Evolutionary conservation across 805 yeast genomes (phyloP), one percentile per base, ranked within the genome.

Genomic region (Sungouiozyma ichnusensis): DNA sequence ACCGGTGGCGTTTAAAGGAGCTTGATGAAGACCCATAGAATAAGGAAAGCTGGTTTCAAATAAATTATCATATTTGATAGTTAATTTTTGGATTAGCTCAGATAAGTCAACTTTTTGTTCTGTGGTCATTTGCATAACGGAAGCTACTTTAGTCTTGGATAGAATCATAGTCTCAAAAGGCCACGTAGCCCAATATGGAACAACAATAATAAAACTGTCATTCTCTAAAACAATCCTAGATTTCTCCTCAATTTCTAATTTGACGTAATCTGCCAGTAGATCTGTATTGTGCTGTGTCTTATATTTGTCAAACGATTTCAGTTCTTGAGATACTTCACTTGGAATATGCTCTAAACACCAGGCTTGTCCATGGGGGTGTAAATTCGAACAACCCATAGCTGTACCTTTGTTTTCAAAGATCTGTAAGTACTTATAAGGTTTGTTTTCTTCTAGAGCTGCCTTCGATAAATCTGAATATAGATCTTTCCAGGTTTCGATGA

Each of bases 131-230:
- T 72, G 71, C 34, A 61, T 63, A 13, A 79, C 56, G 11, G 77
- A 72, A 18, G 71, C 60, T 40, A 77, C 62, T 44, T 77, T 79
- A 13, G 64, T 58, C 52, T 76, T 76, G n/a, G 85, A 57, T 4
- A 81, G 60, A 29, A 81, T 63, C 63, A 81, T 62, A 4, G 85
- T 76, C 61, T 81, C 87, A 56, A 80, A 81, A 14, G 90, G 90
- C 88, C 88, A 81, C 31, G 77, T 68, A 4, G 87, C 88, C 90
- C 90, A 81, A 57, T 76, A 81, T 42, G 88, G 88, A 16, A 81
- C 86, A 9, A 81, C 76, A 4, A 73, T 83, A 17, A 81, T 51
- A 49, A 81, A 81, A 3, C 77, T 66, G 44, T 74, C 83, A 55
- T 81, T 81, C 43, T 72, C 70, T 17, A 69, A 65, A 13, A 81